Base-by-base conservation (phyloP, 2,329 filamentous ascomycete genomes). In the Anthostomella pinea region DNA sequence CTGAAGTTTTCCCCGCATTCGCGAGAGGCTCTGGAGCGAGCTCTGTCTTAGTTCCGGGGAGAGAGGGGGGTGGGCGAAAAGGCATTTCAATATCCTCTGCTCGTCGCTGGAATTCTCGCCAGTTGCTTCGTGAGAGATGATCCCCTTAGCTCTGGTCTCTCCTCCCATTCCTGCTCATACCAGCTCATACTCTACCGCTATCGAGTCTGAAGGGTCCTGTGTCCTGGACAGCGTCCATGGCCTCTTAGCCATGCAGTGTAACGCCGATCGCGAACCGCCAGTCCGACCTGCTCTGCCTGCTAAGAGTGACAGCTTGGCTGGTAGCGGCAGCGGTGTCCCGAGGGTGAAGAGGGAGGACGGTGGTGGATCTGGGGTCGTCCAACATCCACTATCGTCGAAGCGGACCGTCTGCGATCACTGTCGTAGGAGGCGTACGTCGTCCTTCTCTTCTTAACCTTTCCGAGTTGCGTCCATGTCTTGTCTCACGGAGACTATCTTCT, bases 381-480 rank as follows among this genome's bases (percentile, higher is more conserved):
- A 26, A 15, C 32, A 17, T 5, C 16, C 32, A 14, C 16, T 14
- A 26, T 27, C 30, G 23, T 27, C 48, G 17, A 63, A 59, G 41
- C 59, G 66, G 23, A 68, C 60, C 19, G 67, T 70, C 21, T 70
- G 67, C 49, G 67, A 70, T 41, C 65, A 70, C 44, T 70, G 67
- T 49, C 62, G 67, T 35, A 53, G 64, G 46, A 57, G 67, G 46
- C 56, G 67, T 68, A 60, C 43, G 65, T 57, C 20, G 17, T 29
- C n/a, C 30, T 28, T 35, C 19, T 39, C 33, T 39, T 31, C 19
- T 19, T 25, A 38, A 29, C 14, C 14, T 29, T 9, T 16, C 18
- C 27, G n/a, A n/a, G n/a, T 23, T 23, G 21, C 21, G 7, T 8
- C 21, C 21, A 23, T n/a, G 21, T 22, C 29, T 19, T 26, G 21